Evolutionary conservation across 371 early-diverging fungal species (phyloP), one percentile per base, ranked within the genome.

Genomic region (Lichtheimia ornata): DNA sequence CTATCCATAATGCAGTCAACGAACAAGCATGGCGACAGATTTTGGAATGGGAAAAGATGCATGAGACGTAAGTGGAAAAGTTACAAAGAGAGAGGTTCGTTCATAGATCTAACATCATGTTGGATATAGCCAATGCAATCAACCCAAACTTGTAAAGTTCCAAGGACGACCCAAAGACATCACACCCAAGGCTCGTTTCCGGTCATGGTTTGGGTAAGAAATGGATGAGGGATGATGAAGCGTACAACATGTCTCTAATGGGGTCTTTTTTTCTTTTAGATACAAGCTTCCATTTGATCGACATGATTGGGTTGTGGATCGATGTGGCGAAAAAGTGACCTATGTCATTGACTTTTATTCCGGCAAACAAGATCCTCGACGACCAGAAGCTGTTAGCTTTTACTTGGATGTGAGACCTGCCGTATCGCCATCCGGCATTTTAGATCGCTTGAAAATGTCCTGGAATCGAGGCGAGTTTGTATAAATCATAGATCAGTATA

Each of bases 281-380:
- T 84, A 88, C 63, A 80, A 80, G 24, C 59, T 79, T 54, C 97
- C 98, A 0, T 98, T 98, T 72, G 98, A 98, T 69, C 86, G 97
- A 6, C 98, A 98, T 70, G 97, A 98, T 77, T 98, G 98, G 98
- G 88, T 88, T 1, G 89, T 98, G 4, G 96, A 97, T 73, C 83
- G 98, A 24, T 95, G 96, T 65, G 98, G 98, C 5, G 89, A 87
- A 67, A 81, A 84, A 14, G 93, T 97, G 13, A 85, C 91, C 0
- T 98, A 98, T 67, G 88, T 98, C 2, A 96, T 98, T 60, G 98
- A 98, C 64, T 98, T 93, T 71, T 98, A 98, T 66, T 73, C 87
- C 25, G 92, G 91, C 42, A 86, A 84, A 49, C 78, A 79, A 15
- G 84, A 87, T 42, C 82, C 86, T 7, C 72, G 67, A 25, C 76